phyloP scores from a whole-genome alignment of 1,284 basidiomycete species.

The Ceratobasidium sp. region DNA sequence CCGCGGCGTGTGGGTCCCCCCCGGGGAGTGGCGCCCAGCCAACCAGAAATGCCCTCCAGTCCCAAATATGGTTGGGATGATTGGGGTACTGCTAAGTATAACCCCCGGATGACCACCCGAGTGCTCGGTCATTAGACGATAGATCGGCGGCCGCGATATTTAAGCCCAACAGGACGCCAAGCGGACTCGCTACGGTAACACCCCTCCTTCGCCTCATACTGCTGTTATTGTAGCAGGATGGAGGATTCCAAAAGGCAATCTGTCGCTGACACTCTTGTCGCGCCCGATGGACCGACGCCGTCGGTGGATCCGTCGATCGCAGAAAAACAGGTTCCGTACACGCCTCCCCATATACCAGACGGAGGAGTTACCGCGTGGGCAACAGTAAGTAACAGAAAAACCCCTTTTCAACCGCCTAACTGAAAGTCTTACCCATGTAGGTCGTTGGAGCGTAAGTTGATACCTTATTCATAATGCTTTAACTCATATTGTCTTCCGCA shows the following conservation, averaged over 20 bases:
- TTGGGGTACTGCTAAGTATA: not conserved
- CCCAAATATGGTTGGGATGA: not conserved
- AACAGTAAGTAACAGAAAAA: constrained; percentile 19
- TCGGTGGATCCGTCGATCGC: not conserved
- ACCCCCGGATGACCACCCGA: not conserved
- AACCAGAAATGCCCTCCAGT: not conserved
- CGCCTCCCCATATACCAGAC: constrained; percentile 12
- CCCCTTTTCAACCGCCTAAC: not conserved
- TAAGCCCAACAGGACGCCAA: not conserved
- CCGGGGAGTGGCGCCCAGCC: not conserved
- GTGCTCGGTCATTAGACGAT: not conserved
- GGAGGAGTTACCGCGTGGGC: constrained; percentile 35
- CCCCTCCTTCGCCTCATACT: not conserved
- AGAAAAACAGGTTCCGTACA: constrained; percentile 23
- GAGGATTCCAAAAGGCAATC: constrained; percentile 14
- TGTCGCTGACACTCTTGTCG: constrained; percentile 3
- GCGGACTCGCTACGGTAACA: not conserved
- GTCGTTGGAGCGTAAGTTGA: constrained; percentile 40
- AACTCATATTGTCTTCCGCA: not conserved
- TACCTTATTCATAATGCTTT: too few species aligned
- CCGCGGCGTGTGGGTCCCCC: not conserved
- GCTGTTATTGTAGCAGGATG: constrained; percentile 5
- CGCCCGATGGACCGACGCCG: not conserved
- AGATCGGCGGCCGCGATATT: constrained; percentile 2
- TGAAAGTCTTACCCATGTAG: not conserved